These are phyloP conservation scores for Nothopassalora personata DNA, from an alignment of 2,329 filamentous ascomycete genomes.

Conservation along the genomic window DNA sequence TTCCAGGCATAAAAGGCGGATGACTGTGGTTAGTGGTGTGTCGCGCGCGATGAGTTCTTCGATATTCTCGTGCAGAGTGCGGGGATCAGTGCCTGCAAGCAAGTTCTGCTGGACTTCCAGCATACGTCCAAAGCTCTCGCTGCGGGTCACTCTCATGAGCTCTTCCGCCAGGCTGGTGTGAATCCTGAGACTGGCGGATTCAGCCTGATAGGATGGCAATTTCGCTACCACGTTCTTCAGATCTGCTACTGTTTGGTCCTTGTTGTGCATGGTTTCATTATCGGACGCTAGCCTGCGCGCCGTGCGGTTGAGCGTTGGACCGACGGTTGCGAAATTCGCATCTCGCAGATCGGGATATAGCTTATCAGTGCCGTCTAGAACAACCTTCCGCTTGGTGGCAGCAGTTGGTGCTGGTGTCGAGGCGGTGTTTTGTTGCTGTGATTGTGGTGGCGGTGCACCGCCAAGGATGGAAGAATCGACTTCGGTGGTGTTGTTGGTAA, in stretches of 20 bases:
- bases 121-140: conserved; percentile 80
- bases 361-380: conserved; percentile 82
- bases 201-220: conserved; percentile 83
- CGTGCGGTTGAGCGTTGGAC: conserved; percentile 80
- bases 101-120: conserved; percentile 95
- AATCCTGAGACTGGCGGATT: conserved; percentile 85
- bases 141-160: conserved; percentile 86
- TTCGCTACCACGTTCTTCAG: conserved; percentile 94
- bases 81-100: conserved; percentile 82
- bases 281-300: conserved; percentile 80
- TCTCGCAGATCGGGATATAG: conserved; percentile 84
- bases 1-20: conserved; percentile 84
- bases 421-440: conserved; percentile 31
- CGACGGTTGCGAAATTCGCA: conserved; percentile 92
- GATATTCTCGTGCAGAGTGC: conserved; percentile 81
- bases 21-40: conserved; percentile 70
- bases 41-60: conserved; percentile 92
- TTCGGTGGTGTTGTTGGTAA: conserved; percentile 87
- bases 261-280: conserved; percentile 76
- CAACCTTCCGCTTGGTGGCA: conserved; percentile 73
- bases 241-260: conserved; percentile 81
- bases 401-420: conserved; percentile 45
- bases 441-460: conserved; percentile 55
- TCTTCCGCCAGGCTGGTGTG: conserved; percentile 92
- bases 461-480: conserved; percentile 87